phyloP scores from a whole-genome alignment of 139 green algal genomes.

The Chlamydomonas sphaeroides region DNA sequence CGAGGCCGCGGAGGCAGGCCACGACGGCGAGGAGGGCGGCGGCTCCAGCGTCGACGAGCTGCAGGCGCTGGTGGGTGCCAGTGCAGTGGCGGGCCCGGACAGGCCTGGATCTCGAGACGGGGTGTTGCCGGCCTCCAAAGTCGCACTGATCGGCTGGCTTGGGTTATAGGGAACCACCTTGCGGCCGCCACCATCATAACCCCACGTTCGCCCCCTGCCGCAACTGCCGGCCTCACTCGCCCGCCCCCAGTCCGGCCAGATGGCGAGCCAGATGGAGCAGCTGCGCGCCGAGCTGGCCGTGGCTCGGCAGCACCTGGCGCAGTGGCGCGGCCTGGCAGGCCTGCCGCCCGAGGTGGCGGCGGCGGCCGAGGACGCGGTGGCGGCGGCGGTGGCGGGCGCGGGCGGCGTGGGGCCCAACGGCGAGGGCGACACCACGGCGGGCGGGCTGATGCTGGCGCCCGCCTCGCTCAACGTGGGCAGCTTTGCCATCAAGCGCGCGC shows the following conservation, averaged over 20 bases:
- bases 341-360: neutral
- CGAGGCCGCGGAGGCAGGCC: neutral
- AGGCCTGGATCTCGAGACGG: too few species aligned
- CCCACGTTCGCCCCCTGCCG: too few species aligned
- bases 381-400: neutral
- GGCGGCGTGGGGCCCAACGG: neutral
- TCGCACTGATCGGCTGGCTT: too few species aligned
- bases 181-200: too few species aligned
- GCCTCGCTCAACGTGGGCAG: conserved; percentile 22
- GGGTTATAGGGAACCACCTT: too few species aligned
- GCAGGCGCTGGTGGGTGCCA: conserved; percentile 1
- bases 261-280: neutral
- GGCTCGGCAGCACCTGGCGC: conserved; percentile 6
- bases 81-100: too few species aligned
- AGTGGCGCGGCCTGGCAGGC: conserved; percentile 38
- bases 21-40: neutral
- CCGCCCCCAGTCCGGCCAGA: conserved; percentile 4
- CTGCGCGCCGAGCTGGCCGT: conserved; percentile 22
- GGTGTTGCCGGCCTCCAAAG: too few species aligned
- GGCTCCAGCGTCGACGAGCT: conserved; percentile 16
- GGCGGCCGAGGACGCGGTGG: neutral
- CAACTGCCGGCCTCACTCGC: too few species aligned
- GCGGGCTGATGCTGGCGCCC: neutral
- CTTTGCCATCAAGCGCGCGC: conserved; percentile 30
- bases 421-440: neutral